phyloP scores from a whole-genome alignment of 352 stramenopile species.

The Pythium vanterpoolii region DNA sequence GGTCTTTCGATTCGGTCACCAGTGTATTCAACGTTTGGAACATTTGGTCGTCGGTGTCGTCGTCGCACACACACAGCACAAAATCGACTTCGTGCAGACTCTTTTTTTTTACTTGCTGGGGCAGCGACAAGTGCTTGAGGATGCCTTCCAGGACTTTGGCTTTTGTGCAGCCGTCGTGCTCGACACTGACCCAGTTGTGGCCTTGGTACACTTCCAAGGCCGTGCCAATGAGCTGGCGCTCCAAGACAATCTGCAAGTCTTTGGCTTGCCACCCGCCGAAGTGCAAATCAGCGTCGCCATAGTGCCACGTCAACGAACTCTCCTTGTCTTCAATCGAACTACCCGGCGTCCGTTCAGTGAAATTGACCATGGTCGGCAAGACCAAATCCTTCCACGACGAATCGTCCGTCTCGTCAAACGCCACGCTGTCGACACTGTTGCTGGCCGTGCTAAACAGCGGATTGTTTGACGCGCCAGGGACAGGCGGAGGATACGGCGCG shows the following conservation, averaged over 20 bases:
- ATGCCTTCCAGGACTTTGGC: slow-evolving; percentile 71
- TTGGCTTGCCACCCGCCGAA: slow-evolving; percentile 89
- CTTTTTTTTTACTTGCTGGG: slow-evolving; percentile 66
- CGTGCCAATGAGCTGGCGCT: slow-evolving; percentile 80
- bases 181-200: slow-evolving; percentile 77
- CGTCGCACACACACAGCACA: slow-evolving; percentile 86
- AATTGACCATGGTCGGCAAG: slow-evolving; percentile 70
- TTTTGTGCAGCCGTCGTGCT: slow-evolving; percentile 80
- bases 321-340: slow-evolving; percentile 86
- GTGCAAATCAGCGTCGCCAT: slow-evolving; percentile 77
- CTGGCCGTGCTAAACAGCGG: neutral
- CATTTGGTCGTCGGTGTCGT: slow-evolving; percentile 89
- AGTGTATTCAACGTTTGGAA: slow-evolving; percentile 84
- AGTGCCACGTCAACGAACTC: slow-evolving; percentile 87
- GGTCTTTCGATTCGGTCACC: slow-evolving; percentile 70
- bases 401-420: slow-evolving; percentile 38
- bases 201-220: slow-evolving; percentile 87
- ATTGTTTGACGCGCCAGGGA: slow-evolving; percentile 1
- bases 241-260: slow-evolving; percentile 88
- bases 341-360: slow-evolving; percentile 71
- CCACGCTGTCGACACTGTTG: neutral
- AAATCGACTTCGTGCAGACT: slow-evolving; percentile 81
- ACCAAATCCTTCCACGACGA: slow-evolving; percentile 82
- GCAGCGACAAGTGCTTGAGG: slow-evolving; percentile 65
- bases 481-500: neutral